A percentile compares a stretch with the other conserved stretches of the same genome.
phyloP scores from a whole-genome alignment of 1,284 basidiomycete species.

The Gymnopus androsaceus region DNA sequence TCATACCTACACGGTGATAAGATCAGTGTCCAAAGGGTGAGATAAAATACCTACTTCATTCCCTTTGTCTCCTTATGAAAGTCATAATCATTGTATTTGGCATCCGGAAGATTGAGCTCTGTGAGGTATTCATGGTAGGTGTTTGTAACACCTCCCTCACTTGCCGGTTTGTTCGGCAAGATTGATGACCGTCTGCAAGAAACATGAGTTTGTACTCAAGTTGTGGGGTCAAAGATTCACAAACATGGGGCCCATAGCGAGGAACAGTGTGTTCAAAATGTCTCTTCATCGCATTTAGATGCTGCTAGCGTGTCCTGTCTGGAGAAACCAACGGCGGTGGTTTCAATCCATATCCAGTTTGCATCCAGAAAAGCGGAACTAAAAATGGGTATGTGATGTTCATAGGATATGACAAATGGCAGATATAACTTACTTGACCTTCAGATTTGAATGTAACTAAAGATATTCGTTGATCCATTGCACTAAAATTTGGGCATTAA shows the following conservation, averaged over 20 bases:
- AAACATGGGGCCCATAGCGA: constrained; percentile 78
- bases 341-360: constrained; percentile 83
- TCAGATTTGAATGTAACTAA: constrained; percentile 86
- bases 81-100: constrained; percentile 77
- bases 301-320: constrained; percentile 76
- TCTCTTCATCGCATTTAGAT: constrained; percentile 66
- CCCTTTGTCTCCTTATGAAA: constrained; percentile 91
- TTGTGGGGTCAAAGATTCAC: constrained; percentile 19
- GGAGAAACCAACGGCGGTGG: constrained; percentile 79
- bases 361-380: constrained; percentile 91
- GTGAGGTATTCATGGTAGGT: constrained; percentile 76
- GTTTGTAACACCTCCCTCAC: constrained; percentile 77
- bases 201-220: background rate
- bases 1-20: constrained; percentile 69
- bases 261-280: constrained; percentile 75
- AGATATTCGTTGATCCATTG: constrained; percentile 73
- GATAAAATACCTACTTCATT: constrained; percentile 69
- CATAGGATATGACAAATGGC: background rate
- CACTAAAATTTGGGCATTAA: constrained; percentile 54
- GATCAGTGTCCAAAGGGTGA: background rate
- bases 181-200: constrained; percentile 43
- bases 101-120: constrained; percentile 61
- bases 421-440: constrained; percentile 70
- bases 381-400: background rate
- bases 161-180: constrained; percentile 90